These are phyloP conservation scores for Mucor piriformis DNA, from an alignment of 371 early-diverging fungal genomes.

Conservation along the genomic window DNA sequence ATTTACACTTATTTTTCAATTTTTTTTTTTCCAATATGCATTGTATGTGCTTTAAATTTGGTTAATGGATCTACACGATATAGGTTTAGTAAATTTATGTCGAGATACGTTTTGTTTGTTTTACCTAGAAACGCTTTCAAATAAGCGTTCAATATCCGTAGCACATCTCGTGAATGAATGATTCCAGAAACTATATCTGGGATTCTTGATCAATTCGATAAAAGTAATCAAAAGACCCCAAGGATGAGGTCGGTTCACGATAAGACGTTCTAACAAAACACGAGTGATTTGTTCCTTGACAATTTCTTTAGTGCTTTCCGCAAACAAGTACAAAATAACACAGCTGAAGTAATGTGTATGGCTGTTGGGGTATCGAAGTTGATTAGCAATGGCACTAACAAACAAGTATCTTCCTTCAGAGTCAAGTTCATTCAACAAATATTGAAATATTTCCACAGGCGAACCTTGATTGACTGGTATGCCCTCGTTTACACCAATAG, in stretches of 20 bases:
- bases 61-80: conserved; percentile 44
- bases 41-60: conserved; percentile 33
- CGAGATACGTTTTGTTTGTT: background rate
- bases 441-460: conserved; percentile 85
- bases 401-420: conserved; percentile 90
- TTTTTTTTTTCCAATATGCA: background rate
- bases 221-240: conserved; percentile 97
- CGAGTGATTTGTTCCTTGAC: conserved; percentile 95
- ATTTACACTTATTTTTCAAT: no score
- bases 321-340: conserved; percentile 85
- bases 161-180: conserved; percentile 77
- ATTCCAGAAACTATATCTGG: conserved; percentile 87
- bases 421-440: conserved; percentile 77
- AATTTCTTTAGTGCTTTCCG: conserved; percentile 79
- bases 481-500: conserved; percentile 72
- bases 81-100: background rate
- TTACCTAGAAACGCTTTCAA: conserved; percentile 72
- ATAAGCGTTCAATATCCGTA: conserved; percentile 74
- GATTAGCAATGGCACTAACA: conserved; percentile 93
- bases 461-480: conserved; percentile 71
- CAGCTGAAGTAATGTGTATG: conserved; percentile 95
- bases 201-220: conserved; percentile 95
- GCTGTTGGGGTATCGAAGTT: conserved; percentile 95
- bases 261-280: conserved; percentile 92
- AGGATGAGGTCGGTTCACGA: conserved; percentile 97